Evolutionary conservation across 306 rosid species (phyloP).

Genomic region (Rosa chinensis): DNA sequence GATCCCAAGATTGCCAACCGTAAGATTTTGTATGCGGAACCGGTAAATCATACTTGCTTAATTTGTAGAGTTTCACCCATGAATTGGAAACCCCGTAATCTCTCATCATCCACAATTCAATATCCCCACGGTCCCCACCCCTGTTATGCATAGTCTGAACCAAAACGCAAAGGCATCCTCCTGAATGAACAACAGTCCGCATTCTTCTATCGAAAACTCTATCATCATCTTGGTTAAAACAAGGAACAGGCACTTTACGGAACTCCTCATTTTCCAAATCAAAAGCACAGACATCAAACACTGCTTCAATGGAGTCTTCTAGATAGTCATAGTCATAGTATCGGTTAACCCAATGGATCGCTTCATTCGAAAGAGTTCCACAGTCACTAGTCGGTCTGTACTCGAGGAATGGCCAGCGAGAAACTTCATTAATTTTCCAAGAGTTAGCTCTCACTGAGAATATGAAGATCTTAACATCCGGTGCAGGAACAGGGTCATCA

Average conservation of each 20-base stretch:
- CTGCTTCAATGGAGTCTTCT: no score
- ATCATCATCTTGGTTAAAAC: no score
- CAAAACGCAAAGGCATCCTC: background rate
- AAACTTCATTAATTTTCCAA: background rate
- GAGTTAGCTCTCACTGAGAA: background rate
- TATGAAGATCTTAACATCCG: background rate
- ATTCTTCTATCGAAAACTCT: background rate
- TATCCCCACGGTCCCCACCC: no score
- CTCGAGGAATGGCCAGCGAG: background rate
- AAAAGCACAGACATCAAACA: background rate
- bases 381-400: background rate
- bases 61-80: background rate
- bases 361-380: background rate
- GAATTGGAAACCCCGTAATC: background rate
- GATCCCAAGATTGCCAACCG: no score
- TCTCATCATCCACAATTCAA: background rate
- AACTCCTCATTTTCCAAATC: background rate
- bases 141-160: background rate
- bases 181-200: background rate
- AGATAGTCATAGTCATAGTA: background rate
- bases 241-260: background rate
- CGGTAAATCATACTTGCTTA: background rate
- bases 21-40: no score
- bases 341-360: background rate
- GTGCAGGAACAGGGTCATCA: background rate